Evolutionary conservation across 139 green algal species (phyloP).

Genomic region (Coccomyxa sp.): DNA sequence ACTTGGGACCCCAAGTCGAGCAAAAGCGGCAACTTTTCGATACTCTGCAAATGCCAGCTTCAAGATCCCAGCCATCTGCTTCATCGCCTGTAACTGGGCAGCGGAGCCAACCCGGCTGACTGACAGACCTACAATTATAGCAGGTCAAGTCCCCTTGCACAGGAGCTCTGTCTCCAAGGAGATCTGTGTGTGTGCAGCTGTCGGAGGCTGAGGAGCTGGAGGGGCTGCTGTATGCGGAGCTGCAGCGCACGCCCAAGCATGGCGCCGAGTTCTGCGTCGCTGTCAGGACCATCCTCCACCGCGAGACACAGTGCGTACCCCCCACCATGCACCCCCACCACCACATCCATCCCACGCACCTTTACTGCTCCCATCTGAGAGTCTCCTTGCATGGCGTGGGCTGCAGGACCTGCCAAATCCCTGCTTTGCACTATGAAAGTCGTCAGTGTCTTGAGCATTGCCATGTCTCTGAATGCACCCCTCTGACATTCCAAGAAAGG

Average conservation of each 20-base stretch:
- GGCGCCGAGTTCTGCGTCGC: conserved; percentile 37
- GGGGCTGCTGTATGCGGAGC: conserved; percentile 28
- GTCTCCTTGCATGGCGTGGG: too few relatives aligned
- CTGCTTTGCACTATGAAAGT: too few relatives aligned
- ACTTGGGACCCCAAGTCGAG: conserved; percentile 87
- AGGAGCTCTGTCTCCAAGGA: conserved; percentile 89
- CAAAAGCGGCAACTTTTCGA: conserved; percentile 83
- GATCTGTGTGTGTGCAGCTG: conserved; percentile 60
- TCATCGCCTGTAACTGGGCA: conserved; percentile 86
- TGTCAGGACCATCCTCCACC: conserved; percentile 28
- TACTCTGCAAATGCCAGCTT: conserved; percentile 87
- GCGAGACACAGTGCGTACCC: conserved; percentile 37
- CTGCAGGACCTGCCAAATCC: too few relatives aligned
- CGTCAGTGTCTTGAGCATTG: too few relatives aligned
- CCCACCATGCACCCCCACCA: neutral
- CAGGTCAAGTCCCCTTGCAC: conserved; percentile 84
- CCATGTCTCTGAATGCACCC: too few relatives aligned
- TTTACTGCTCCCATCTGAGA: too few relatives aligned
- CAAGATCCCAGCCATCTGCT: conserved; percentile 67
- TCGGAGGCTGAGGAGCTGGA: neutral
- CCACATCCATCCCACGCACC: too few relatives aligned
- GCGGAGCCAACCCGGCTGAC: conserved; percentile 83
- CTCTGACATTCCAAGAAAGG: too few relatives aligned
- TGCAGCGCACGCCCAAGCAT: conserved; percentile 39
- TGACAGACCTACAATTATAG: conserved; percentile 85